Evolutionary conservation across 768 basidiomycete species (phyloP).

Genomic region (Lactarius sanguifluus): DNA sequence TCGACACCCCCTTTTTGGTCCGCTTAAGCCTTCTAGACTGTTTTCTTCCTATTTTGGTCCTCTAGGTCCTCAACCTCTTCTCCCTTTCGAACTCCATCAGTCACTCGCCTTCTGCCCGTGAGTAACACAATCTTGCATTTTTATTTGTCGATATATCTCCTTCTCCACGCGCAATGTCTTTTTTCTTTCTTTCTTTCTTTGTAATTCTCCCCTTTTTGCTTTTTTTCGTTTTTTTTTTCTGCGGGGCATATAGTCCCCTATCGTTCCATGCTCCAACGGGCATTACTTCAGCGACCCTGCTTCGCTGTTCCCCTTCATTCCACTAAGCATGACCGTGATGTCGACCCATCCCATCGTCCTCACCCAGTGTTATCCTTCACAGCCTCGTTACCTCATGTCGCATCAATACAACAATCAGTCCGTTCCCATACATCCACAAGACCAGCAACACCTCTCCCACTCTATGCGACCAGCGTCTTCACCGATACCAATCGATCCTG

Average conservation of each 20-base stretch:
- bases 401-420: constrained; percentile 38
- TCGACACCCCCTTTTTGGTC: neutral
- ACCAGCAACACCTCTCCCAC: constrained; percentile 36
- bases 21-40: neutral
- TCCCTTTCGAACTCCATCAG: neutral
- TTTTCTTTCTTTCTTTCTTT: neutral
- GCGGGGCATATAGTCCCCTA: neutral
- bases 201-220: neutral
- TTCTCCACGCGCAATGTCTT: neutral
- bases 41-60: neutral
- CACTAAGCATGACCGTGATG: constrained; percentile 17
- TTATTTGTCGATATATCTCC: neutral
- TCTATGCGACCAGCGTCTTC: constrained; percentile 58
- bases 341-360: constrained; percentile 24
- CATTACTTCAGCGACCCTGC: neutral
- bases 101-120: neutral
- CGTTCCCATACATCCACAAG: constrained; percentile 43
- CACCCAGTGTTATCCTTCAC: constrained; percentile 35
- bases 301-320: neutral
- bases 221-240: neutral
- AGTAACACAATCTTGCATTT: neutral
- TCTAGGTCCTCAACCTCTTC: neutral
- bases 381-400: constrained; percentile 33
- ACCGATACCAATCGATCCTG: constrained; percentile 67
- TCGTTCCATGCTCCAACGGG: neutral